phyloP scores from a whole-genome alignment of 768 basidiomycete genomes.

The Leccinum subgranulosum region DNA sequence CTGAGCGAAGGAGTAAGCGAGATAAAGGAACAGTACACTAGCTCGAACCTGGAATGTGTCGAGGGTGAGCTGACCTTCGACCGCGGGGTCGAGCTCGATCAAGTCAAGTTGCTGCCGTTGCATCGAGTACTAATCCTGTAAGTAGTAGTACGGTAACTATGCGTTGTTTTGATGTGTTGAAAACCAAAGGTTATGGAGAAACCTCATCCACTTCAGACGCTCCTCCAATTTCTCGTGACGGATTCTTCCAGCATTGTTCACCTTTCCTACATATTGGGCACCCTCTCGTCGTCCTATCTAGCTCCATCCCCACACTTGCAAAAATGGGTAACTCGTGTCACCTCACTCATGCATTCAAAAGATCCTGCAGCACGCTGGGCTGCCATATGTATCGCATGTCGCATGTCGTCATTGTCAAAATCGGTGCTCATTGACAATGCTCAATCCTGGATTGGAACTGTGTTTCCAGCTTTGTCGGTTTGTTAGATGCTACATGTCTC shows the following conservation, averaged over 20 bases:
- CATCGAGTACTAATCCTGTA: not conserved
- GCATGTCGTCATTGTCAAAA: conserved; percentile 57
- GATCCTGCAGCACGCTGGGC: conserved; percentile 78
- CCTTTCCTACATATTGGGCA: conserved; percentile 55
- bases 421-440: conserved; percentile 65
- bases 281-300: conserved; percentile 53
- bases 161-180: conserved; percentile 34
- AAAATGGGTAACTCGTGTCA: conserved; percentile 76
- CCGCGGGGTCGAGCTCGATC: conserved; percentile 46
- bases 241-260: conserved; percentile 60
- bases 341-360: conserved; percentile 74
- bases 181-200: conserved; percentile 40
- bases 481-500: conserved; percentile 34
- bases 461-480: conserved; percentile 68
- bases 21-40: not conserved
- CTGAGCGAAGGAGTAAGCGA: conserved; percentile 35
- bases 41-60: conserved; percentile 51
- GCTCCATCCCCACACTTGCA: conserved; percentile 60
- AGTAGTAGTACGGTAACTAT: too few species aligned
- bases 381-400: conserved; percentile 70
- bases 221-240: conserved; percentile 69
- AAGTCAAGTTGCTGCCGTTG: conserved; percentile 19
- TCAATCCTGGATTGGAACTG: conserved; percentile 66
- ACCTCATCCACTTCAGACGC: conserved; percentile 53
- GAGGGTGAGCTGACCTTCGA: conserved; percentile 52